These are phyloP conservation scores for Saccharomyces hybrid DNA, from an alignment of 1,139 yeast species.

Conservation along the genomic window DNA sequence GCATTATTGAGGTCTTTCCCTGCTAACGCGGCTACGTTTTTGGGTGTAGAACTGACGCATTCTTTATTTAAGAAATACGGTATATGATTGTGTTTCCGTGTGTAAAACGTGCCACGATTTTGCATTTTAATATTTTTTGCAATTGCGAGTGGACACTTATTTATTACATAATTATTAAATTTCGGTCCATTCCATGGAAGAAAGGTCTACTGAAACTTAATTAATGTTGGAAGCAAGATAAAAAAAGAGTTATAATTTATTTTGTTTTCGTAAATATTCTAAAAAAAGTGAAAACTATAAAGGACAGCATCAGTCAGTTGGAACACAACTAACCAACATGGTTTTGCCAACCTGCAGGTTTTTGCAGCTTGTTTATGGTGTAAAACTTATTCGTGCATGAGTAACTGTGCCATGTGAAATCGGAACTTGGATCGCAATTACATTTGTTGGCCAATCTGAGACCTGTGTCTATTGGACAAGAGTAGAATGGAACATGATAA, in stretches of 20 bases:
- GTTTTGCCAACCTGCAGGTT: constrained; percentile 74
- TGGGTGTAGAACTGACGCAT: constrained; percentile 88
- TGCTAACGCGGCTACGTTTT: constrained; percentile 94
- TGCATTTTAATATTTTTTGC: not conserved
- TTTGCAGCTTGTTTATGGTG: constrained; percentile 50
- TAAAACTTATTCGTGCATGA: constrained; percentile 75
- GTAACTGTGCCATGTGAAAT: constrained; percentile 81
- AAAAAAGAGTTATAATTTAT: not conserved
- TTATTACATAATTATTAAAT: not conserved
- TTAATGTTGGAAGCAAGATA: not conserved
- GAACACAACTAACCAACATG: constrained; percentile 28
- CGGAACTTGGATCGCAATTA: constrained; percentile 63
- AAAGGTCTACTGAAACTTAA: not conserved
- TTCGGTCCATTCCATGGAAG: not conserved
- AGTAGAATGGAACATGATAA: constrained; percentile 71
- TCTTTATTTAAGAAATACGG: constrained; percentile 45
- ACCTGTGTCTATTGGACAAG: constrained; percentile 66
- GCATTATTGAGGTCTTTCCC: constrained; percentile 94
- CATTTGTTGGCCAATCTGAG: constrained; percentile 52
- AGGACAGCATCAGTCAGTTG: not conserved
- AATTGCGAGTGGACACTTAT: not conserved
- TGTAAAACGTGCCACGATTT: not conserved
- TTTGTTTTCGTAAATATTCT: not conserved
- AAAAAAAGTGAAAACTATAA: not conserved
- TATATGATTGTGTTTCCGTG: constrained; percentile 4